These are phyloP conservation scores for Cladosporium halotolerans DNA, from an alignment of 2,329 filamentous ascomycete species.

Conservation along the genomic window DNA sequence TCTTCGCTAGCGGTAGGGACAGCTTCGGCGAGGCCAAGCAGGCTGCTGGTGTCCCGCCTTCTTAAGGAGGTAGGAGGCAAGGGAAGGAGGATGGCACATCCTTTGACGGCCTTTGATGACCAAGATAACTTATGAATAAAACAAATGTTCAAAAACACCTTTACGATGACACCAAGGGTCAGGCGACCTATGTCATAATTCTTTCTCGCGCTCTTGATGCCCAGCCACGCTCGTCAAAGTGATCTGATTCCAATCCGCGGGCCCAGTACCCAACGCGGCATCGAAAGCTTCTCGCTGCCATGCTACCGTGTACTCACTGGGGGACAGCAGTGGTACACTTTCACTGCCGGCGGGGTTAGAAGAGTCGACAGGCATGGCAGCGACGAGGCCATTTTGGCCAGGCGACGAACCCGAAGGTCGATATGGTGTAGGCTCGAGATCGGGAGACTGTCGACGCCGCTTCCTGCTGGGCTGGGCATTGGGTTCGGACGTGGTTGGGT, in stretches of 20 bases:
- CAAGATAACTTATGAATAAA: too few species aligned
- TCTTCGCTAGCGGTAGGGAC: conserved; percentile 44
- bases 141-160: too few species aligned
- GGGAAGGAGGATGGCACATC: background rate
- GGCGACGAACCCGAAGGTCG: too few species aligned
- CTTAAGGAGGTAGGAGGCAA: background rate
- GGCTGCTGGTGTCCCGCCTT: conserved; percentile 7
- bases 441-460: too few species aligned
- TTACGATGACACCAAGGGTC: background rate
- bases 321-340: background rate
- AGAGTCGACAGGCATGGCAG: too few species aligned
- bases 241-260: conserved; percentile 22
- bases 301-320: conserved; percentile 14
- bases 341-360: too few species aligned
- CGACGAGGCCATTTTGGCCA: too few species aligned
- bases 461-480: too few species aligned
- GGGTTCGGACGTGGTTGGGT: too few species aligned
- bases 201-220: conserved; percentile 24
- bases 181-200: conserved; percentile 17
- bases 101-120: background rate
- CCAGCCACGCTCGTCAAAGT: conserved; percentile 25
- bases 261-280: conserved; percentile 17
- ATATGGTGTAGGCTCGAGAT: too few species aligned
- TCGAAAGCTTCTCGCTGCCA: conserved; percentile 20
- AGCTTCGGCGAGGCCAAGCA: conserved; percentile 7